Conservation (phyloP, 768 basidiomycete genomes). For the Auriscalpium vulgare region DNA sequence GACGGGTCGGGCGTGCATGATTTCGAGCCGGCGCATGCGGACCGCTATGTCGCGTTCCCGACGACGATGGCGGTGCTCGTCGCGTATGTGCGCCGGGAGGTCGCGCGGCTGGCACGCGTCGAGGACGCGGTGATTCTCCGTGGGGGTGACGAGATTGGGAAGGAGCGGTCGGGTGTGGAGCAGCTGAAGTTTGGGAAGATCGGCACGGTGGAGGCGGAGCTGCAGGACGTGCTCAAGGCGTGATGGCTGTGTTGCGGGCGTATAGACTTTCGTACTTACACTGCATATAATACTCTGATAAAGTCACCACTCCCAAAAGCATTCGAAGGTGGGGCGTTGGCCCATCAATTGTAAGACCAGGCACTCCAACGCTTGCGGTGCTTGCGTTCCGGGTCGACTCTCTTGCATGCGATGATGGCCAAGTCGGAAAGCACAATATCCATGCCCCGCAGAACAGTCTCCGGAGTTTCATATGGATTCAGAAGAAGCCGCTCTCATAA, state of each 20-base stretch:
- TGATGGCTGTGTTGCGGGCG: not conserved
- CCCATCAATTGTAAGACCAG: too few species aligned
- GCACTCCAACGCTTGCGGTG: too few species aligned
- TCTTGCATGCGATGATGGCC: too few species aligned
- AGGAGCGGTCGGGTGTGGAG: constrained; percentile 9
- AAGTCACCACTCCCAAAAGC: not conserved
- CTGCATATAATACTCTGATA: not conserved
- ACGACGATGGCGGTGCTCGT: constrained; percentile 67
- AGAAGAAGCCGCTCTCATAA: too few species aligned
- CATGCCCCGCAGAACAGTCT: too few species aligned
- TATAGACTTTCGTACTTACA: not conserved
- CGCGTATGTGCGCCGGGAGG: constrained; percentile 13
- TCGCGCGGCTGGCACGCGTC: constrained; percentile 7
- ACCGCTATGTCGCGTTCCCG: constrained; percentile 67
- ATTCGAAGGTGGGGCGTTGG: too few species aligned
- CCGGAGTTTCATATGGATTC: too few species aligned
- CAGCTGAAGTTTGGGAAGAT: constrained; percentile 7
- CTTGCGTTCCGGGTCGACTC: too few species aligned
- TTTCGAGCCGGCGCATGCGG: constrained; percentile 49
- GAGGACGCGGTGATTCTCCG: constrained; percentile 9
- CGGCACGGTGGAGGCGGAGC: not conserved
- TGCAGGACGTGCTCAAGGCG: not conserved
- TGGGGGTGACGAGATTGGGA: not conserved
- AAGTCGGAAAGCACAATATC: too few species aligned
- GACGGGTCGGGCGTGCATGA: constrained; percentile 70